Evolutionary conservation across 371 early-diverging fungal species (phyloP).

Genomic region (Mucor circinelloides): DNA sequence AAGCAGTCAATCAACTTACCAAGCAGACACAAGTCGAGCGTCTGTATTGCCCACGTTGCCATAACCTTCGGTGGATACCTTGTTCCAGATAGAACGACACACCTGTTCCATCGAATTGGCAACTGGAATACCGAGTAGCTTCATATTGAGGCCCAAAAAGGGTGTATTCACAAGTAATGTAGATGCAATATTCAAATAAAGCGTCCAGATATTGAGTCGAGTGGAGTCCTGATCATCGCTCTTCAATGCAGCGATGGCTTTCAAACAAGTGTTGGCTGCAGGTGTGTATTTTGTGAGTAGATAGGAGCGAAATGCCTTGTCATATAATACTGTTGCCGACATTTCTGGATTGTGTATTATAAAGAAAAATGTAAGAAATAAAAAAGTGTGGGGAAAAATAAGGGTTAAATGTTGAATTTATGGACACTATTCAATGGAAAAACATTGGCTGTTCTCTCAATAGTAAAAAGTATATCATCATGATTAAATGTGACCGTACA

Average conservation of each 20-base stretch:
- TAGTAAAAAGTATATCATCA: background rate
- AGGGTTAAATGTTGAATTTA: background rate
- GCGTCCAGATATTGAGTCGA: slow-evolving; percentile 25
- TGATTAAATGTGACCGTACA: background rate
- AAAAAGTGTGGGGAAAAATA: slow-evolving; percentile 11
- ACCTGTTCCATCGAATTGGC: slow-evolving; percentile 16
- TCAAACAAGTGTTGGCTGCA: slow-evolving; percentile 23
- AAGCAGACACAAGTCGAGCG: slow-evolving; percentile 32
- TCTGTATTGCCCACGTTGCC: slow-evolving; percentile 23
- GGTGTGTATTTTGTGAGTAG: slow-evolving; percentile 24
- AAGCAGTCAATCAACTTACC: slow-evolving; percentile 21
- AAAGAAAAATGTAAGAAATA: background rate
- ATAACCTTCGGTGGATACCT: slow-evolving; percentile 24
- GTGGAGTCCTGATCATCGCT: background rate
- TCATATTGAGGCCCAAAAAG: slow-evolving; percentile 4
- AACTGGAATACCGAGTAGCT: slow-evolving; percentile 16
- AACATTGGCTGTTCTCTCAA: background rate
- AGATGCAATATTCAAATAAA: slow-evolving; percentile 43
- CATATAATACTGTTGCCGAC: slow-evolving; percentile 16
- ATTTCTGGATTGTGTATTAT: background rate
- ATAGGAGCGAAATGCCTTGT: slow-evolving; percentile 30
- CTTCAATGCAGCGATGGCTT: slow-evolving; percentile 17
- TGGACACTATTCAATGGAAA: background rate
- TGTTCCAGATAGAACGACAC: slow-evolving; percentile 30
- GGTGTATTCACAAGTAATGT: slow-evolving; percentile 14